Evolutionary conservation across 768 basidiomycete genomes (phyloP), one percentile per base, ranked within the genome.

Genomic region (Kwoniella shandongensis): DNA sequence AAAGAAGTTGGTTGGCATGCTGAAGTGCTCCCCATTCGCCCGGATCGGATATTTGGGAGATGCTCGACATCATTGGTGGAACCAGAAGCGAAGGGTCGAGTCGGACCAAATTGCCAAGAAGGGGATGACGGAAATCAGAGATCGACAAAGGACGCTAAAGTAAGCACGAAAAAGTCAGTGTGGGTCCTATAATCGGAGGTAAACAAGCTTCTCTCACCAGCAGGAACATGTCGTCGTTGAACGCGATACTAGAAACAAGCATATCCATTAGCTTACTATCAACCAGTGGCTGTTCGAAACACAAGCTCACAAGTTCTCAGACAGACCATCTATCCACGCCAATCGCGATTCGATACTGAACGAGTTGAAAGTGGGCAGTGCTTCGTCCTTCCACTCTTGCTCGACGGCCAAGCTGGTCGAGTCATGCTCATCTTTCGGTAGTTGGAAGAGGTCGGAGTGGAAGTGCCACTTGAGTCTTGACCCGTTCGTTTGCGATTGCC

Each of bases 141-240:
- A 53, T 20, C 2, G 63, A 51, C 11, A 74, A 42, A 2, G 51
- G 20, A 18, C 49, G 41, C 54, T 65, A 42, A 42, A 42, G 40
- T 7, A n/a, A 23, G 40, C n/a, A 42, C 40, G 40, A n/a, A 23
- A 6, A 32, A 32, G 32, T 32, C 6, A 6, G 13, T 2, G 26
- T 3, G 2, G 47, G 17, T 12, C 30, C 38, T 13, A 12, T 6
- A 29, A 36, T n/a, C n/a, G n/a, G 32, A 32, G 13, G 32, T 13
- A 6, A 32, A 6, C 32, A 13, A 13, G 6, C 32, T 13, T 6
- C 20, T 25, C 66, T 51, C 25, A 67, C 63, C n/a, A 72, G 56
- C 40, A 76, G 58, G 50, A 70, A 74, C 74, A 76, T 76, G 53
- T 76, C 74, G 36, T 76, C 74, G 52, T 76, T 76, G 48, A 61